Evolutionary conservation across 345 rosid genomes (phyloP).

Genomic region (Fremontodendron californicum): DNA sequence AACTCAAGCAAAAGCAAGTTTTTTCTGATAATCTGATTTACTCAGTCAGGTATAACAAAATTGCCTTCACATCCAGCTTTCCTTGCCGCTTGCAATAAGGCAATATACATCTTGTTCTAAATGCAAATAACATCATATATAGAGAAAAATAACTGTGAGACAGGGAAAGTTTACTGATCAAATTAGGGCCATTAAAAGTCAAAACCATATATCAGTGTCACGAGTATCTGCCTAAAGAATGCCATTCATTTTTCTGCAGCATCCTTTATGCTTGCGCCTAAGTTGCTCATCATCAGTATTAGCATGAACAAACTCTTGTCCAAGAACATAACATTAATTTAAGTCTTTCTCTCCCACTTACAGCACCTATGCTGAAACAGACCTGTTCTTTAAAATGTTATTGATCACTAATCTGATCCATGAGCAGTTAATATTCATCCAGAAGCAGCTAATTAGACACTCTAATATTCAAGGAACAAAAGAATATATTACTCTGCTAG

Average conservation of each 20-base stretch:
- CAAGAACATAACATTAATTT: neutral
- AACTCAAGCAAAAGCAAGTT: neutral
- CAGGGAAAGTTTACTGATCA: too few relatives aligned
- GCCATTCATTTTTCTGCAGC: neutral
- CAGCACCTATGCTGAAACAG: neutral
- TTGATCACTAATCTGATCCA: neutral
- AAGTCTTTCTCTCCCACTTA: neutral
- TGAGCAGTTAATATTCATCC: neutral
- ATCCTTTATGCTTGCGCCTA: neutral
- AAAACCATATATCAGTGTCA: neutral
- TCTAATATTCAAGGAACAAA: neutral
- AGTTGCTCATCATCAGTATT: neutral
- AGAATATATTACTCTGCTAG: neutral
- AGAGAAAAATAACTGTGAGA: neutral
- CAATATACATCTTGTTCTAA: neutral
- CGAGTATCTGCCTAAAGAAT: neutral
- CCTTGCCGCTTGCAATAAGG: neutral
- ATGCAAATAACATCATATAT: neutral
- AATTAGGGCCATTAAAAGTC: too few relatives aligned
- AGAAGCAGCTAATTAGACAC: neutral
- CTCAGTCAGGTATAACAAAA: neutral
- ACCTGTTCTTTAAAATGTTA: neutral
- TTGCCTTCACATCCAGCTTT: neutral
- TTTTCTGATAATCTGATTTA: neutral
- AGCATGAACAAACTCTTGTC: neutral